Evolutionary conservation across 306 rosid species (phyloP).

Genomic region (Sophora flavescens): DNA sequence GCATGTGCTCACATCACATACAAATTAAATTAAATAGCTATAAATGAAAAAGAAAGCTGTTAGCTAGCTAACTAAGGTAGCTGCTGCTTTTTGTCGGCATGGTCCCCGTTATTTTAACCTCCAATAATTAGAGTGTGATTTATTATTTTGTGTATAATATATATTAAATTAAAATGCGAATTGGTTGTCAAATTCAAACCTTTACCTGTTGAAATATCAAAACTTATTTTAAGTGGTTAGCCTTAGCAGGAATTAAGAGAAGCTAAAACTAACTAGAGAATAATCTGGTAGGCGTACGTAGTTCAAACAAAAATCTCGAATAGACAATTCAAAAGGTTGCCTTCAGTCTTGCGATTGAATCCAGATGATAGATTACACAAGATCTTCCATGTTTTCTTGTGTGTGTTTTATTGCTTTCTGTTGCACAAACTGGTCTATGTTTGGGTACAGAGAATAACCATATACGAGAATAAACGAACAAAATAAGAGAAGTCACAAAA

Average conservation of each 20-base stretch:
- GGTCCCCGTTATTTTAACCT: conserved; percentile 4
- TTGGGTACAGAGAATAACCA: conserved; percentile 36
- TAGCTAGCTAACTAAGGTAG: conserved; percentile 27
- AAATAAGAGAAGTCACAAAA: background rate
- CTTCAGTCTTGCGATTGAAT: conserved; percentile 53
- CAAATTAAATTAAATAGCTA: background rate
- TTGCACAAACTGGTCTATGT: conserved; percentile 12
- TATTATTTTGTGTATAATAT: too few species aligned
- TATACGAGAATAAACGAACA: conserved; percentile 21
- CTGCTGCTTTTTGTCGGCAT: conserved; percentile 40
- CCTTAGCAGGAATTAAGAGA: conserved; percentile 5
- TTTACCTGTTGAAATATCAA: too few species aligned
- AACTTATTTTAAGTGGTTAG: conserved; percentile 16
- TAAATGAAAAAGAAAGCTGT: conserved; percentile 33
- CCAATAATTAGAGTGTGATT: too few species aligned
- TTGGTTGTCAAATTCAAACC: too few species aligned
- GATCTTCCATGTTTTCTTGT: conserved; percentile 73
- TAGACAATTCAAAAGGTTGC: conserved; percentile 46
- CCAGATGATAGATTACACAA: conserved; percentile 64
- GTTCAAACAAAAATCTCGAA: conserved; percentile 48
- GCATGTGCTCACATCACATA: background rate
- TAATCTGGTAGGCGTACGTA: conserved; percentile 59
- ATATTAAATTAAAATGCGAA: too few species aligned
- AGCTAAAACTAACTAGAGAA: conserved; percentile 50
- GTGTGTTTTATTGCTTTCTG: conserved; percentile 49